These are phyloP conservation scores for Fusarium multiceps DNA, from an alignment of 2,329 filamentous ascomycete species.

Conservation along the genomic window DNA sequence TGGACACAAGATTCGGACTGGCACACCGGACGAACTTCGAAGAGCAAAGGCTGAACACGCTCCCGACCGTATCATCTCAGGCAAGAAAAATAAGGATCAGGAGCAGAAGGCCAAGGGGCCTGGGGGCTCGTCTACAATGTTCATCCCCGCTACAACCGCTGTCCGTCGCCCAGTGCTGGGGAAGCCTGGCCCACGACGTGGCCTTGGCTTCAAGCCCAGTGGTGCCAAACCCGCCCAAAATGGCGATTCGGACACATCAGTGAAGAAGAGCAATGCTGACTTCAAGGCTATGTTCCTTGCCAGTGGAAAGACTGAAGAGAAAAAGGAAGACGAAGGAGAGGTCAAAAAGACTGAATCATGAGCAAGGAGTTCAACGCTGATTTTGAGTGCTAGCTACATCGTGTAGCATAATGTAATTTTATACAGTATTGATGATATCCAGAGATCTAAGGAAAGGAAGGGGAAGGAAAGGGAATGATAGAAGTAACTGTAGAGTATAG, in stretches of 20 bases:
- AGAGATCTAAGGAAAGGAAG: not conserved
- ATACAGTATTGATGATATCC: conserved; percentile 34
- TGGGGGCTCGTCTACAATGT: conserved; percentile 35
- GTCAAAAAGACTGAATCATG: conserved; percentile 9
- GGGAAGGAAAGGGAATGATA: not conserved
- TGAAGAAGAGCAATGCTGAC: conserved; percentile 66
- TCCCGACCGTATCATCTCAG: conserved; percentile 47
- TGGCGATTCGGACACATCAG: conserved; percentile 45
- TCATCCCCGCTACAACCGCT: conserved; percentile 59
- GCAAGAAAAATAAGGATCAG: conserved; percentile 47
- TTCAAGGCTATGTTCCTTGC: conserved; percentile 65
- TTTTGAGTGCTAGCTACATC: conserved; percentile 12
- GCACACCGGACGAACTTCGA: conserved; percentile 66
- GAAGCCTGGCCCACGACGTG: conserved; percentile 54
- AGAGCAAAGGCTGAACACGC: conserved; percentile 58
- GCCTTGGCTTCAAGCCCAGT: conserved; percentile 56
- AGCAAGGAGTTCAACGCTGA: conserved; percentile 6
- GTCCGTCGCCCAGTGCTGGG: conserved; percentile 59
- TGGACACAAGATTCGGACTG: conserved; percentile 65
- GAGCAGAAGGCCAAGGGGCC: conserved; percentile 35
- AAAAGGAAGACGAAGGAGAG: conserved; percentile 15
- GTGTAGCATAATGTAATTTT: conserved; percentile 40
- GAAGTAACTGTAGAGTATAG: conserved; percentile 11
- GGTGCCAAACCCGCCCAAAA: conserved; percentile 35
- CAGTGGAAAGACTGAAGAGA: conserved; percentile 28